A percentile compares a stretch with the other conserved stretches of the same genome.
phyloP scores from a whole-genome alignment of 768 basidiomycete genomes.

The Lactarius akahatsu region DNA sequence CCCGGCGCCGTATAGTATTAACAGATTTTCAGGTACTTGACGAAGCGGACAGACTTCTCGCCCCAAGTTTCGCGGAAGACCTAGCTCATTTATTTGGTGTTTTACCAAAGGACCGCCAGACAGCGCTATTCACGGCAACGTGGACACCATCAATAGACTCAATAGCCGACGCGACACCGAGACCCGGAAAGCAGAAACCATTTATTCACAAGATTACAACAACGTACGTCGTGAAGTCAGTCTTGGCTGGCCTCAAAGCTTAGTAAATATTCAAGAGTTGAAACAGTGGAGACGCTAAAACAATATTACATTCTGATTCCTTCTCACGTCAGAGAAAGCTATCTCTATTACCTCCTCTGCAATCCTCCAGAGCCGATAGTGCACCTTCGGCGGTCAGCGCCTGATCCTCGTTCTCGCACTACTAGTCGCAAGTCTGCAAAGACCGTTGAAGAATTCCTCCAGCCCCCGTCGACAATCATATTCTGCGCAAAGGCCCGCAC shows the following conservation, averaged over 20 bases:
- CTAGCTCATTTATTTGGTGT: slow-evolving; percentile 71
- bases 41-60: slow-evolving; percentile 92
- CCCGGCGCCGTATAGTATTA: background rate
- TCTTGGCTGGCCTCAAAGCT: slow-evolving; percentile 15
- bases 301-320: slow-evolving; percentile 92
- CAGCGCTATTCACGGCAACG: slow-evolving; percentile 95
- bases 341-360: slow-evolving; percentile 86
- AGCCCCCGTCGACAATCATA: slow-evolving; percentile 95
- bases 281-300: slow-evolving; percentile 85
- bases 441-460: slow-evolving; percentile 49
- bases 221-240: slow-evolving; percentile 47
- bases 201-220: slow-evolving; percentile 81
- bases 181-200: slow-evolving; percentile 79
- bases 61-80: slow-evolving; percentile 86
- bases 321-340: slow-evolving; percentile 89
- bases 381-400: slow-evolving; percentile 55
- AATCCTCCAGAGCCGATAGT: slow-evolving; percentile 81
- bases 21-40: slow-evolving; percentile 69
- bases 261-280: slow-evolving; percentile 51
- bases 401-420: slow-evolving; percentile 34
- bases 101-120: slow-evolving; percentile 87
- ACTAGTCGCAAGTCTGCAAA: slow-evolving; percentile 32
- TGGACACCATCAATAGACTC: slow-evolving; percentile 83
- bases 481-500: slow-evolving; percentile 86
- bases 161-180: slow-evolving; percentile 68